Conservation (phyloP, 2,329 filamentous ascomycete genomes). For the Fusarium sp. region DNA sequence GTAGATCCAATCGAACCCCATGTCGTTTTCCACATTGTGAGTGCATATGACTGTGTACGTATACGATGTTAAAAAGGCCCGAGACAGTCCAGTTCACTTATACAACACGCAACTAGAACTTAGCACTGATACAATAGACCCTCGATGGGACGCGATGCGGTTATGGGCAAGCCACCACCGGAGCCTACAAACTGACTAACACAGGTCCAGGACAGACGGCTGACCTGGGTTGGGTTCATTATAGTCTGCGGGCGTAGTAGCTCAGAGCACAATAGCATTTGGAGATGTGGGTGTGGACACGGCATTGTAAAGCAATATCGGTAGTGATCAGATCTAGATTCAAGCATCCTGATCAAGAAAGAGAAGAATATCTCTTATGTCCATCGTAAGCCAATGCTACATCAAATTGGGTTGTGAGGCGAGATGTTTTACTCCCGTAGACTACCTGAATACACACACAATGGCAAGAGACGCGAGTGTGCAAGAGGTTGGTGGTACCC, state of each 20-base stretch:
- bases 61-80: constrained; percentile 1
- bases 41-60: not conserved
- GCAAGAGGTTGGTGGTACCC: constrained; percentile 22
- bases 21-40: not conserved
- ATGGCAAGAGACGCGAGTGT: constrained; percentile 27
- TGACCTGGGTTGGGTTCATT: not conserved
- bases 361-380: not conserved
- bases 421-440: not conserved
- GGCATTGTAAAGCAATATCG: not conserved
- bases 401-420: not conserved
- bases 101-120: not conserved
- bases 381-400: not conserved
- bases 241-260: constrained; percentile 7
- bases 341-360: not conserved
- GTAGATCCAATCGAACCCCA: not conserved
- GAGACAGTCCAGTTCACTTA: not conserved
- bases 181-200: not conserved
- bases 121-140: not conserved
- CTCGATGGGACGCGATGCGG: not conserved
- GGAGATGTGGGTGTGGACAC: not conserved
- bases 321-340: not conserved
- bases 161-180: constrained; percentile 1
- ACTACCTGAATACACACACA: constrained; percentile 2
- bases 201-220: not conserved
- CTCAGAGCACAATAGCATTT: not conserved